A percentile compares a stretch with the other conserved stretches of the same genome.
These are phyloP conservation scores for Luffa aegyptiaca DNA, from an alignment of 306 rosid genomes.

Conservation along the genomic window DNA sequence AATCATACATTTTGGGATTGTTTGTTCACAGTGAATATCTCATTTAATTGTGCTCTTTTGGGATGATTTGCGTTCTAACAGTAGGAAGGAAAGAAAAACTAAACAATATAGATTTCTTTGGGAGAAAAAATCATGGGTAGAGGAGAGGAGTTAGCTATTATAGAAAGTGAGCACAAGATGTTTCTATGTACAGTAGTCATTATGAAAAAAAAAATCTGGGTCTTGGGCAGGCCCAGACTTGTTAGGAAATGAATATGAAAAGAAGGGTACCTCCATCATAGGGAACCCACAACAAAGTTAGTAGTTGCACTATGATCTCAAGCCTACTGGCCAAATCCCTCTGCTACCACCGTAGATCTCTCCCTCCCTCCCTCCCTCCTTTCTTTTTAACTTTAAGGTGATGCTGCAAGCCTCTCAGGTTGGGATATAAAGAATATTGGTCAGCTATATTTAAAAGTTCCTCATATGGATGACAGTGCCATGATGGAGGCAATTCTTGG, in stretches of 20 bases:
- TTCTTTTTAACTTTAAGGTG: not conserved
- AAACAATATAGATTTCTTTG: not conserved
- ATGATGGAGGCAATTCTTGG: not conserved
- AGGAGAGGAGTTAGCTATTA: not conserved
- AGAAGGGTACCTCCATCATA: too few species aligned
- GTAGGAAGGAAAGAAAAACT: not conserved
- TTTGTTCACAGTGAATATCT: too few species aligned
- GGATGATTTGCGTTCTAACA: not conserved
- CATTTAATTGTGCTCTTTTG: too few species aligned
- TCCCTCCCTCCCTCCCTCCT: not conserved
- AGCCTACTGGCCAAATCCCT: not conserved
- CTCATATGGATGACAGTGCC: not conserved
- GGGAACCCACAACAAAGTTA: not conserved
- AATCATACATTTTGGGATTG: too few species aligned
- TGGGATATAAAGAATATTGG: not conserved
- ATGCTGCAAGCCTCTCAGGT: not conserved
- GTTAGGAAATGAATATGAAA: too few species aligned
- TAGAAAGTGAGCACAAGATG: not conserved
- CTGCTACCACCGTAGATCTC: not conserved
- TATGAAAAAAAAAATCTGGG: not conserved
- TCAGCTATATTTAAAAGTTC: not conserved
- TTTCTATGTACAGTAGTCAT: not conserved
- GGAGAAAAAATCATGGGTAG: not conserved
- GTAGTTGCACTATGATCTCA: not conserved
- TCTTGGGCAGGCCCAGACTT: too few species aligned